These are phyloP conservation scores for Flagelloscypha sp. DNA, from an alignment of 768 basidiomycete species.

Conservation along the genomic window DNA sequence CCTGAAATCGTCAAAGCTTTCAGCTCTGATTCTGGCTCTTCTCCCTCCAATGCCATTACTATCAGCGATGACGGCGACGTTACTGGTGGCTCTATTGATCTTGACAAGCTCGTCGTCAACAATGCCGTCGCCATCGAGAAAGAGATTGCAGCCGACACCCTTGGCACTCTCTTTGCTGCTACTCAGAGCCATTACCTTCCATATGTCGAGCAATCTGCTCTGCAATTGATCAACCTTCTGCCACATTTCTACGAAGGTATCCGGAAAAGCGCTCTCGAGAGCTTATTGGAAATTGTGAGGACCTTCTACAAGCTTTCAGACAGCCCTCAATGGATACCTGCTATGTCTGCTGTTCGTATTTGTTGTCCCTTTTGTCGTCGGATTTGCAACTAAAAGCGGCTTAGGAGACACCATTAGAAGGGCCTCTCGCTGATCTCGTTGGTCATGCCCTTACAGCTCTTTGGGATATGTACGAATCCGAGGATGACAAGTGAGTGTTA, in stretches of 20 bases:
- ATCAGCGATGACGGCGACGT: conserved; percentile 47
- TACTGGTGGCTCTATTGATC: conserved; percentile 56
- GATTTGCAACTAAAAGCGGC: conserved; percentile 53
- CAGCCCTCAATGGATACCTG: conserved; percentile 76
- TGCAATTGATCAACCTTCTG: conserved; percentile 72
- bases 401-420: too few species aligned
- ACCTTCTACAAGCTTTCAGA: conserved; percentile 88
- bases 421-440: conserved; percentile 76
- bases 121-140: conserved; percentile 97
- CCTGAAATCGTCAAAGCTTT: conserved; percentile 53
- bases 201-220: conserved; percentile 74
- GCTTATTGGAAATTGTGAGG: conserved; percentile 79
- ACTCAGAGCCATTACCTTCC: conserved; percentile 84
- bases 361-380: conserved; percentile 32
- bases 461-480: conserved; percentile 83
- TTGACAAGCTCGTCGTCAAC: conserved; percentile 87
- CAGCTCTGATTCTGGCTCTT: conserved; percentile 60
- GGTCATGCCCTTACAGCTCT: conserved; percentile 65
- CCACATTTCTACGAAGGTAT: conserved; percentile 97
- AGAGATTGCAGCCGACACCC: conserved; percentile 95
- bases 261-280: conserved; percentile 84
- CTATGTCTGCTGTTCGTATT: conserved; percentile 49
- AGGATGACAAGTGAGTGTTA: conserved; percentile 88
- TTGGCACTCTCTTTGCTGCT: conserved; percentile 82
- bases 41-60: conserved; percentile 61